These are phyloP conservation scores for Colletotrichum tabaci DNA, from an alignment of 2,329 filamentous ascomycete species.

Conservation along the genomic window DNA sequence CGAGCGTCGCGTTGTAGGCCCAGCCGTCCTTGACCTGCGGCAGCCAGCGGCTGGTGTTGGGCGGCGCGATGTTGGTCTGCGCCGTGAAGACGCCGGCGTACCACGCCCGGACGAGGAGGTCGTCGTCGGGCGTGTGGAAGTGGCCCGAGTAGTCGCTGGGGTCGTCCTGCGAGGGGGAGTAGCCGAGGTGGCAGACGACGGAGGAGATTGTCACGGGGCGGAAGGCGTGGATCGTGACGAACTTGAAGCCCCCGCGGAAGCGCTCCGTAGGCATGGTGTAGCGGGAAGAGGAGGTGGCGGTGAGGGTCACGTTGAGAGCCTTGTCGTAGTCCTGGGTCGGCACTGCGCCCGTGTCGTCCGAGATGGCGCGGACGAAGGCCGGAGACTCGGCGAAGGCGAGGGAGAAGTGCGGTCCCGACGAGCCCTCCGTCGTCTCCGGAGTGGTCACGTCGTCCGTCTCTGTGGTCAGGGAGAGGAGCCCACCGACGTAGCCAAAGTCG, in stretches of 20 bases:
- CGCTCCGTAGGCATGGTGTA: conserved; percentile 49
- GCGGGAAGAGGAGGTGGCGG: not conserved
- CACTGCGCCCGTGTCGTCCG: conserved; percentile 46
- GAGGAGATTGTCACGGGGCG: conserved; percentile 46
- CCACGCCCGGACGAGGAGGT: conserved; percentile 63
- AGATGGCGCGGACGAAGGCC: conserved; percentile 45
- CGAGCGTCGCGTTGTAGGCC: conserved; percentile 52
- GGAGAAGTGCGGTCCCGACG: conserved; percentile 41
- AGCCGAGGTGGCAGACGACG: conserved; percentile 49
- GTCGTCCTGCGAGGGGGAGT: conserved; percentile 53
- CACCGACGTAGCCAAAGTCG: conserved; percentile 43
- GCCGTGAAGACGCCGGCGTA: conserved; percentile 59
- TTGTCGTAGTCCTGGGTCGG: conserved; percentile 46
- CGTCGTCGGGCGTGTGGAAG: conserved; percentile 58
- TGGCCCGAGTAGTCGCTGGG: conserved; percentile 61
- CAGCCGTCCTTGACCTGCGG: conserved; percentile 59
- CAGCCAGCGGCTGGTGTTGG: conserved; percentile 49
- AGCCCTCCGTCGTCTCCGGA: not conserved
- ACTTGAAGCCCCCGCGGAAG: conserved; percentile 61
- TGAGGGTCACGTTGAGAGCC: conserved; percentile 44
- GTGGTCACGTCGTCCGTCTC: not conserved
- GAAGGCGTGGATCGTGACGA: conserved; percentile 54
- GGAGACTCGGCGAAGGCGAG: conserved; percentile 47
- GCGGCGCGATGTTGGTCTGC: conserved; percentile 50
- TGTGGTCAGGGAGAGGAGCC: conserved; percentile 36